These are phyloP conservation scores for Fusarium oxysporum DNA, from an alignment of 2,329 filamentous ascomycete genomes.

Conservation along the genomic window DNA sequence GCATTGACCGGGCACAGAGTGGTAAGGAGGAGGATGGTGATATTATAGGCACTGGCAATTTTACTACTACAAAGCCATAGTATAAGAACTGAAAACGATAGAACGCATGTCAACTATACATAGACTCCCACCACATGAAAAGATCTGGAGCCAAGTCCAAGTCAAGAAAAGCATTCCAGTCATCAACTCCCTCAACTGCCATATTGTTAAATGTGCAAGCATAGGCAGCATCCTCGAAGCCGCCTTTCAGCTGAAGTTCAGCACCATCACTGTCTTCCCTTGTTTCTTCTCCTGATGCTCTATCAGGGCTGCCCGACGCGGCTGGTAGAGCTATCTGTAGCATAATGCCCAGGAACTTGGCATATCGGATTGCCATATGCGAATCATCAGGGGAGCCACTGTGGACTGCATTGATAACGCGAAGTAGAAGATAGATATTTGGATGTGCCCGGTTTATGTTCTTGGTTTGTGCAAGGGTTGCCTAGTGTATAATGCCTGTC, in stretches of 20 bases:
- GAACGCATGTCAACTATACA: neutral
- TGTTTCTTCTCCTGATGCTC: accelerated
- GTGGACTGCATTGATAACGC: neutral
- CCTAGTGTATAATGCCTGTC: neutral
- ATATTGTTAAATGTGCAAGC: neutral
- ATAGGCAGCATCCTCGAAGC: neutral
- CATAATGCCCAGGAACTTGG: neutral
- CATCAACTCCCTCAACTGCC: neutral
- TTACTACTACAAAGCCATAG: neutral
- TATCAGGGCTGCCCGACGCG: neutral
- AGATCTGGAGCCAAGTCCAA: neutral
- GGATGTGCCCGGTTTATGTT: neutral
- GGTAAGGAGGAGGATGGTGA: neutral
- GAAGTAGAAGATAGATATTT: neutral
- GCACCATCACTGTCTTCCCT: neutral
- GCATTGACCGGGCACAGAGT: slow-evolving; percentile 2
- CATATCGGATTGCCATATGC: neutral
- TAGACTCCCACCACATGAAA: neutral
- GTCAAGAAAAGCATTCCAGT: neutral
- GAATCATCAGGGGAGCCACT: neutral
- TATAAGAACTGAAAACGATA: no score
- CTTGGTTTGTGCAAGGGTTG: neutral
- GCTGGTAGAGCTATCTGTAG: neutral
- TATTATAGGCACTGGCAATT: slow-evolving; percentile 3
- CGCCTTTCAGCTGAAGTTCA: accelerated